Evolutionary conservation across 345 rosid species (phyloP).

Genomic region (Hypericum perforatum): DNA sequence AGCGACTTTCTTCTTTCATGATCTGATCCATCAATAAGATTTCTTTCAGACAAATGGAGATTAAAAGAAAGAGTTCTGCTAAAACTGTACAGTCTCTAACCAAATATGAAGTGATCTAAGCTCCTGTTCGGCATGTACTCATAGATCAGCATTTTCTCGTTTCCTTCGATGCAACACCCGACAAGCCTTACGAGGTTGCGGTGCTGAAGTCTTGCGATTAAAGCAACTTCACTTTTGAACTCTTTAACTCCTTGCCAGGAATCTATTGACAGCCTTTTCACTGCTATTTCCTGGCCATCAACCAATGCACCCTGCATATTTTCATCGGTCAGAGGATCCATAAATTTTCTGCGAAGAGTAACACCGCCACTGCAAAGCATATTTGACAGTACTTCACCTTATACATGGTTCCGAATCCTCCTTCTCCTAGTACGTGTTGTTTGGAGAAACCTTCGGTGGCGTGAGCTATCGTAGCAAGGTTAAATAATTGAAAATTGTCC

Average conservation of each 20-base stretch:
- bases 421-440: conserved; percentile 17
- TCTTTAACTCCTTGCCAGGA: conserved; percentile 36
- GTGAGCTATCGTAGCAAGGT: conserved; percentile 1
- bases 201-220: conserved; percentile 48
- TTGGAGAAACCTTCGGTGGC: conserved; percentile 20
- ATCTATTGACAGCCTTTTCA: conserved; percentile 33
- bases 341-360: neutral
- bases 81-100: conserved; percentile 10
- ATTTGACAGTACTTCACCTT: conserved; percentile 7
- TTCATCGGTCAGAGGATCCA: neutral
- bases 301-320: conserved; percentile 28
- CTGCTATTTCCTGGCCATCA: conserved; percentile 40
- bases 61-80: neutral
- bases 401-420: conserved; percentile 22
- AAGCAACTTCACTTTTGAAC: conserved; percentile 30
- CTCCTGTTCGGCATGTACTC: conserved; percentile 37
- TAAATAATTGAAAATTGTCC: conserved; percentile 12
- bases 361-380: neutral
- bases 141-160: conserved; percentile 26
- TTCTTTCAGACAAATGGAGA: neutral
- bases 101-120: conserved; percentile 36
- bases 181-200: conserved; percentile 38
- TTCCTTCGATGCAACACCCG: conserved; percentile 38
- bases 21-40: conserved; percentile 14
- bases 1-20: conserved; percentile 11